phyloP scores from a whole-genome alignment of 2,329 filamentous ascomycete species.

The Pseudocercospora eumusae region DNA sequence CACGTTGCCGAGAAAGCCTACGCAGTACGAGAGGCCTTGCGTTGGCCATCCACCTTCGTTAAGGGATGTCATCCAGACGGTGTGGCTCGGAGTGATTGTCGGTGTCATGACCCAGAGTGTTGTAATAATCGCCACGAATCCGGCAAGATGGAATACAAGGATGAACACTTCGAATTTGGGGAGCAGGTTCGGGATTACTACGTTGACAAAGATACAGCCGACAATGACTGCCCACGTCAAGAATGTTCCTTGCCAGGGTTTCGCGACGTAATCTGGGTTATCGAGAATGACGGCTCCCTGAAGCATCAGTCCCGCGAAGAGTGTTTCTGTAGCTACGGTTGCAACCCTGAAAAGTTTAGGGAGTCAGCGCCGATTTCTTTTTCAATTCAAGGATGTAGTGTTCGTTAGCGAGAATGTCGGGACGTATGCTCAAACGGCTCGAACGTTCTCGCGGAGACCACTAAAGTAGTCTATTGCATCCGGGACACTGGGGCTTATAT shows the following conservation, averaged over 20 bases:
- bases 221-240: conserved; percentile 45
- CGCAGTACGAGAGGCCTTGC: conserved; percentile 40
- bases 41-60: conserved; percentile 41
- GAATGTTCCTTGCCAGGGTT: conserved; percentile 46
- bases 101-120: conserved; percentile 44
- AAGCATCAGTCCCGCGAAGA: conserved; percentile 47
- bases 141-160: conserved; percentile 52
- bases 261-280: conserved; percentile 40
- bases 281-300: conserved; percentile 46
- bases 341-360: conserved; percentile 29
- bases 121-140: conserved; percentile 57
- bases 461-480: too few species aligned
- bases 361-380: too few species aligned
- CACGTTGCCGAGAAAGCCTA: conserved; percentile 41
- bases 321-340: conserved; percentile 46
- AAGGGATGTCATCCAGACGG: conserved; percentile 37
- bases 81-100: conserved; percentile 27
- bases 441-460: too few species aligned
- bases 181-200: conserved; percentile 49
- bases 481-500: too few species aligned
- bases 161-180: conserved; percentile 48
- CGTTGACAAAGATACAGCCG: conserved; percentile 49
- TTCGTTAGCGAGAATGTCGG: too few species aligned
- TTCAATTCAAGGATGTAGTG: too few species aligned
- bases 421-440: too few species aligned